These are phyloP conservation scores for Pichia sp. DNA, from an alignment of 1,139 yeast genomes.

Conservation along the genomic window DNA sequence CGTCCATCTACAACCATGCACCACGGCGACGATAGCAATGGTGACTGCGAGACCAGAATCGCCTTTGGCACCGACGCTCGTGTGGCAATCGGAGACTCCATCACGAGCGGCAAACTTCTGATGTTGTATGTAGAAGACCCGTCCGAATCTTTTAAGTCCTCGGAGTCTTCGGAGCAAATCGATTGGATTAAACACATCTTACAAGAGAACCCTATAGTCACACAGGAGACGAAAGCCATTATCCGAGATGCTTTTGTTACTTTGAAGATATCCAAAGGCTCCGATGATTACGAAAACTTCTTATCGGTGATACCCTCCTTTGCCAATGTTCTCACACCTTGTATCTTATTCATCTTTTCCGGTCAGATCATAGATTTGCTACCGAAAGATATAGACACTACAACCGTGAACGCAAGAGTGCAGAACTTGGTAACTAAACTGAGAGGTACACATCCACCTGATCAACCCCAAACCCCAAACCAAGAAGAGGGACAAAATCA, in stretches of 20 bases:
- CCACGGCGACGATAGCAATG: no score
- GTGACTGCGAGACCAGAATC: no score
- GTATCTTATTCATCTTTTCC: constrained; percentile 32
- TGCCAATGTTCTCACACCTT: constrained; percentile 40
- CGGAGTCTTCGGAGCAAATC: constrained; percentile 11
- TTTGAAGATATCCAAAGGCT: constrained; percentile 37
- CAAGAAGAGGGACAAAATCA: no score
- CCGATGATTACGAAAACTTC: constrained; percentile 42
- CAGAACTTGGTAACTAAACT: no score
- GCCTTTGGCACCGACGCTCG: constrained; percentile 6
- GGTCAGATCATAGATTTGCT: constrained; percentile 41
- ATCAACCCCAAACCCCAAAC: no score
- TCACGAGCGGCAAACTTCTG: constrained; percentile 32
- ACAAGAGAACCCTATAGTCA: constrained; percentile 12
- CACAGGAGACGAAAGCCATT: constrained; percentile 7
- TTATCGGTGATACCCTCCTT: constrained; percentile 43
- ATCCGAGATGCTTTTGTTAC: constrained; percentile 30
- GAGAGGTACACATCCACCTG: no score
- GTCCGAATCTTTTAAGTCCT: no score
- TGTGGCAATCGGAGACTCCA: constrained; percentile 33
- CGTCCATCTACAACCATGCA: no score
- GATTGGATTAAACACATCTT: constrained; percentile 23
- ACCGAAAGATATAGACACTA: no score
- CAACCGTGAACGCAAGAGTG: constrained; percentile 26
- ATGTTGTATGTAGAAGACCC: constrained; percentile 34